These are phyloP conservation scores for Penicillium roqueforti DNA, from an alignment of 495 filamentous ascomycete species.

Conservation along the genomic window DNA sequence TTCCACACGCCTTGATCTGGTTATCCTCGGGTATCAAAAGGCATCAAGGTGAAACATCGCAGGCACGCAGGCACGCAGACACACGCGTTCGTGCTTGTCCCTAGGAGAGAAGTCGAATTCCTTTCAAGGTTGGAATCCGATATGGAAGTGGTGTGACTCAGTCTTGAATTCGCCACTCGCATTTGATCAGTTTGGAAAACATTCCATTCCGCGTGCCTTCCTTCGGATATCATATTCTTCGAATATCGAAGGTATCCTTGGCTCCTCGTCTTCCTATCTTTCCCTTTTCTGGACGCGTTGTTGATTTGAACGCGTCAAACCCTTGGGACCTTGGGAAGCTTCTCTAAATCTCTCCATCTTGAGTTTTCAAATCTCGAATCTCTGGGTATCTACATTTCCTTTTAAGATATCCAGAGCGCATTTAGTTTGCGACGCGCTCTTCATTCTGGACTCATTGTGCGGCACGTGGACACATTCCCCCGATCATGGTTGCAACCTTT, in stretches of 20 bases:
- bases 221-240: not conserved
- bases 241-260: not conserved
- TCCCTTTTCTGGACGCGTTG: not conserved
- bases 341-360: not conserved
- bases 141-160: constrained; percentile 3
- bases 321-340: not conserved
- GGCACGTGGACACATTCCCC: constrained; percentile 21
- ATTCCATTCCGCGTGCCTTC: constrained; percentile 9
- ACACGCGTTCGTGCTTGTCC: not conserved
- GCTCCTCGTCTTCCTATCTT: not conserved
- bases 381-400: not conserved
- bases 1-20: not conserved
- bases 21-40: too few relatives aligned
- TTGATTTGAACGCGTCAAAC: constrained; percentile 2
- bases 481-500: constrained; percentile 50
- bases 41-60: not conserved
- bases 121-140: not conserved
- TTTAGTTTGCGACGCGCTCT: constrained; percentile 3
- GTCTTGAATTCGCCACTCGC: constrained; percentile 4
- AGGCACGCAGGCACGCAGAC: too few relatives aligned
- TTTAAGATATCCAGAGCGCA: not conserved
- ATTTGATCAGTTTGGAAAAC: not conserved
- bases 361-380: not conserved
- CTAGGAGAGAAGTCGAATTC: constrained; percentile 1
- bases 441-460: constrained; percentile 22